Conservation (phyloP, 176 grass and related monocot species). For the Elaeis guineensis region DNA sequence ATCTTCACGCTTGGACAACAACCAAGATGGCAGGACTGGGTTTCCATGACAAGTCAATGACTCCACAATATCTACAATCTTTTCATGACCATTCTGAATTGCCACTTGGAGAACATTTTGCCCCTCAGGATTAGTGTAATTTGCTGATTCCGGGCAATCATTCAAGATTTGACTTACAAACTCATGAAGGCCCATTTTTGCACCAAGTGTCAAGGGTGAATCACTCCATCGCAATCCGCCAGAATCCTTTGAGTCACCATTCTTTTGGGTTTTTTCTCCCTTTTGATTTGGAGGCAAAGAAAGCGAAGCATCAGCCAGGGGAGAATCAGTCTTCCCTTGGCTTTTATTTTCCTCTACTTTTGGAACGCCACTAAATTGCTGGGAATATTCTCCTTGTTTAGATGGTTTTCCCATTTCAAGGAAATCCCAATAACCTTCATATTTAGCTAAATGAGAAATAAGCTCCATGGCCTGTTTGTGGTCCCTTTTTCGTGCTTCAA, state of each 20-base stretch:
- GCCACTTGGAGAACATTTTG: slow-evolving; percentile 28
- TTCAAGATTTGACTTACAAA: slow-evolving; percentile 18
- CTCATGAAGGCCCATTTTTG: slow-evolving; percentile 25
- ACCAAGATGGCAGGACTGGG: slow-evolving; percentile 11
- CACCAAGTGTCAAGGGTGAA: slow-evolving; percentile 8
- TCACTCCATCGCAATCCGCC: slow-evolving; percentile 7
- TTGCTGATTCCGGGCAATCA: slow-evolving; percentile 13
- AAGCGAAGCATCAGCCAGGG: no score
- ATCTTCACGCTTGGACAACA: not conserved
- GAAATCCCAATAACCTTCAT: not conserved
- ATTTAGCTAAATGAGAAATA: no score
- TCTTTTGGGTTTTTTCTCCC: no score
- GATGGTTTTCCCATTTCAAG: no score
- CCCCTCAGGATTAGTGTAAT: slow-evolving; percentile 6
- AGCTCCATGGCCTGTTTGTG: no score
- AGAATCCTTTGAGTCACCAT: no score
- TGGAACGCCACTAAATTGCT: no score
- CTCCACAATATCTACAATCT: slow-evolving; percentile 10
- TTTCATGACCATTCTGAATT: slow-evolving; percentile 6
- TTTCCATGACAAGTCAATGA: not conserved
- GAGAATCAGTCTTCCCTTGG: no score
- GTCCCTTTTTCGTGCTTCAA: no score
- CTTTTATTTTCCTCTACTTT: no score
- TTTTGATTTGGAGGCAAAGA: no score
- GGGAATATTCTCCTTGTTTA: no score